phyloP scores from a whole-genome alignment of 495 filamentous ascomycete genomes.

The Penicillium atrosanguineum region DNA sequence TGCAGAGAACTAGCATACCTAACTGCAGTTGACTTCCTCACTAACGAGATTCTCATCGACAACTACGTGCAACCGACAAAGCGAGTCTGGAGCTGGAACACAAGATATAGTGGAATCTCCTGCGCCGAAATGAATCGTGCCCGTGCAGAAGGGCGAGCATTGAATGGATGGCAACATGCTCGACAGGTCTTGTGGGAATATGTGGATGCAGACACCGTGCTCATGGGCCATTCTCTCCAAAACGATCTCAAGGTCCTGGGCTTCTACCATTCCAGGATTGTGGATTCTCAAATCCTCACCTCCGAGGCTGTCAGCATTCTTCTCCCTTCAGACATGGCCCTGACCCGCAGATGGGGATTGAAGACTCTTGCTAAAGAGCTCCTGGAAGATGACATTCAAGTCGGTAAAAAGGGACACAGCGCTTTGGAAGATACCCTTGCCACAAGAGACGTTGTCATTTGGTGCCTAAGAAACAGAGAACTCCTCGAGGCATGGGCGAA shows the following conservation, averaged over 20 bases:
- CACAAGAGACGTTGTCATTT: constrained; percentile 39
- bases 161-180: constrained; percentile 40
- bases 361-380: constrained; percentile 31
- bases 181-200: constrained; percentile 36
- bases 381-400: constrained; percentile 32
- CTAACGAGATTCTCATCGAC: constrained; percentile 46
- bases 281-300: constrained; percentile 37
- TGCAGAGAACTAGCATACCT: constrained; percentile 22
- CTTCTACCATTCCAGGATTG: constrained; percentile 38
- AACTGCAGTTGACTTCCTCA: constrained; percentile 45
- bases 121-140: constrained; percentile 22
- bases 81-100: constrained; percentile 35
- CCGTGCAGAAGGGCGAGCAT: constrained; percentile 26
- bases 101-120: constrained; percentile 37
- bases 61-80: constrained; percentile 35
- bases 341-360: constrained; percentile 24
- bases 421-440: constrained; percentile 42
- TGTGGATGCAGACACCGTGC: constrained; percentile 41
- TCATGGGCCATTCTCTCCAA: constrained; percentile 46
- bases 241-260: constrained; percentile 43
- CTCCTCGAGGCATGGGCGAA: constrained; percentile 21
- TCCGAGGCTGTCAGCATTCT: constrained; percentile 15
- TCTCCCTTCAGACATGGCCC: neutral
- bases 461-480: constrained; percentile 30
- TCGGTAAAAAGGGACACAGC: constrained; percentile 30